phyloP scores from a whole-genome alignment of 2,329 filamentous ascomycete species.

The Cladosporium velox region DNA sequence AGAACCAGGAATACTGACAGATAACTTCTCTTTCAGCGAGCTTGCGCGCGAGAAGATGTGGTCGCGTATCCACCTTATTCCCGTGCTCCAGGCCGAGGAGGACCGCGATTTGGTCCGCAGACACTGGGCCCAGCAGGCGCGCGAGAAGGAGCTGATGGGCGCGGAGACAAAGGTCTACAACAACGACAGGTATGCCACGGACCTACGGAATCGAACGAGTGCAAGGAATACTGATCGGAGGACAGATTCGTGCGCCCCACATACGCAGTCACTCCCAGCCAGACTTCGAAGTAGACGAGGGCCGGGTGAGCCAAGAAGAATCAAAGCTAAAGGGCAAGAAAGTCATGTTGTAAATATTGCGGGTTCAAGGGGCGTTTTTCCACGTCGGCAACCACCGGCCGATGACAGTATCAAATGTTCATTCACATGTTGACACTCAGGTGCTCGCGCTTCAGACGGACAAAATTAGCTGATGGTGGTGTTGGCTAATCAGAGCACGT shows the following conservation, averaged over 20 bases:
- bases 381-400: constrained; percentile 19
- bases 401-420: constrained; percentile 20
- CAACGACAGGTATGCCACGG: constrained; percentile 70
- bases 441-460: neutral
- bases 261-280: constrained; percentile 68
- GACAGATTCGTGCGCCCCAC: constrained; percentile 78
- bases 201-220: neutral
- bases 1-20: constrained; percentile 23
- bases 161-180: constrained; percentile 84
- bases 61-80: constrained; percentile 92
- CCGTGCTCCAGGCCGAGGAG: constrained; percentile 91
- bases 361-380: constrained; percentile 18
- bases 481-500: neutral
- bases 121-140: constrained; percentile 79
- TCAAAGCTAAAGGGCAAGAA: constrained; percentile 10
- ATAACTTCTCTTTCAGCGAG: constrained; percentile 61
- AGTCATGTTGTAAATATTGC: constrained; percentile 19
- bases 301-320: neutral
- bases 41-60: constrained; percentile 97
- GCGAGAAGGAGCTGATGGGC: constrained; percentile 88
- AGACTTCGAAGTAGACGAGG: constrained; percentile 56
- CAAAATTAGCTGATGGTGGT: neutral
- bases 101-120: constrained; percentile 92
- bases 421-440: constrained; percentile 7
- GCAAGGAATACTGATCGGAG: neutral